These are phyloP conservation scores for Bothriochloa decipiens DNA, from an alignment of 176 grass and related monocot genomes.

Conservation along the genomic window DNA sequence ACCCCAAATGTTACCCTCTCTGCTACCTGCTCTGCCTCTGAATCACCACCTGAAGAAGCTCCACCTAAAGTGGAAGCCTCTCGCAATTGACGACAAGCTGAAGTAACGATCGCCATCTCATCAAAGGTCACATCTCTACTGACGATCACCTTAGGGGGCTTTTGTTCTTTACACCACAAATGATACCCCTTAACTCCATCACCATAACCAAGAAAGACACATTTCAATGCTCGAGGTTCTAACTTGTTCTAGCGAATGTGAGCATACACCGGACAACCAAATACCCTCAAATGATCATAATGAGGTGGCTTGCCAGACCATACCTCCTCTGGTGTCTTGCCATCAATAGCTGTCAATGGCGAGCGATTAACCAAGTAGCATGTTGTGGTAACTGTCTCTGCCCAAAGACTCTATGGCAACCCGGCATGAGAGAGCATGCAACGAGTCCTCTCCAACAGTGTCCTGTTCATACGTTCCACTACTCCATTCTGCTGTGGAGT, in stretches of 20 bases:
- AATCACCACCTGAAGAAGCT: background rate
- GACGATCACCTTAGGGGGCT: background rate
- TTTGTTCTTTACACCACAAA: conserved; percentile 8
- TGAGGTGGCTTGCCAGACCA: background rate
- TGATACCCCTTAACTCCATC: conserved; percentile 23
- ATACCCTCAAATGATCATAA: conserved; percentile 21
- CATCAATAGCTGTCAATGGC: background rate
- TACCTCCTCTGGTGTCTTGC: conserved; percentile 19
- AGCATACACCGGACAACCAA: conserved; percentile 17
- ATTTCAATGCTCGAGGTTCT: conserved; percentile 1
- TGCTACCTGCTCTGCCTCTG: background rate
- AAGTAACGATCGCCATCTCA: conserved; percentile 4
- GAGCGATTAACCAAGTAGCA: conserved; percentile 5
- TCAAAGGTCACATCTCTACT: background rate
- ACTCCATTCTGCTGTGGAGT: conserved; percentile 20
- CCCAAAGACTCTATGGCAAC: conserved; percentile 16
- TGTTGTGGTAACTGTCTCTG: background rate
- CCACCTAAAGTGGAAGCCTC: background rate
- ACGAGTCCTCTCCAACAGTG: conserved; percentile 6
- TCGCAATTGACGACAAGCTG: background rate
- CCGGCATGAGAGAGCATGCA: conserved; percentile 30
- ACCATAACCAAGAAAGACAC: conserved; percentile 26
- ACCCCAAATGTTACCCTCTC: background rate
- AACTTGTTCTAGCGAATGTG: conserved; percentile 2
- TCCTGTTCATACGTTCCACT: conserved; percentile 34